Percentiles rank a stretch among this genome's conserved stretches.
Conservation (phyloP, 257 asterid species). For the Voacanga thouarsii region DNA sequence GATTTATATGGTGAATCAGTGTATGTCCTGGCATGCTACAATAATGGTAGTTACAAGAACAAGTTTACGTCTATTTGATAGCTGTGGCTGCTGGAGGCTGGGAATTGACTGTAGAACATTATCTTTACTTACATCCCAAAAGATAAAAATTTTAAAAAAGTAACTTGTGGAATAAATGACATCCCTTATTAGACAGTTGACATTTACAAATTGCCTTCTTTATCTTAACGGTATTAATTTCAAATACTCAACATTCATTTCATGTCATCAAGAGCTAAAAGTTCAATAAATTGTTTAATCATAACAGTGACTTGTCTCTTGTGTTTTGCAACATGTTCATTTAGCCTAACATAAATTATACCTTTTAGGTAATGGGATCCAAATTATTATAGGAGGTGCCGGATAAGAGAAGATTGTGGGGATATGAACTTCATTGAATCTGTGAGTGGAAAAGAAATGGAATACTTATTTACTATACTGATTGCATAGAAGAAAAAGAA, state of each 20-base stretch:
- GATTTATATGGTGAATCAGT: background rate
- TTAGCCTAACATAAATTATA: background rate
- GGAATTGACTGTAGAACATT: background rate
- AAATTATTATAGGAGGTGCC: conserved; percentile 72
- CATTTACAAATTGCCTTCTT: background rate
- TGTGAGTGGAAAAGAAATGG: conserved; percentile 39
- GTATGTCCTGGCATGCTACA: background rate
- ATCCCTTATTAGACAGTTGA: background rate
- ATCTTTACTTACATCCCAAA: background rate
- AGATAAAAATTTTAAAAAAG: background rate
- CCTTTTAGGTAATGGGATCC: conserved; percentile 95
- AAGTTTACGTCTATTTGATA: background rate
- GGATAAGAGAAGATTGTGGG: conserved; percentile 46
- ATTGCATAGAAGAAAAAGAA: background rate
- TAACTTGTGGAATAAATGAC: background rate
- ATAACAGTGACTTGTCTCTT: background rate
- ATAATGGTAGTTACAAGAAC: background rate
- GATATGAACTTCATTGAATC: conserved; percentile 95
- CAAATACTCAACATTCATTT: background rate
- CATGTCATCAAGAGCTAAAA: background rate
- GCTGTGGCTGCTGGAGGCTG: background rate
- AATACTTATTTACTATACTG: background rate
- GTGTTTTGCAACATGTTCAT: conserved; percentile 11
- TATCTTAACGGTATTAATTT: background rate
- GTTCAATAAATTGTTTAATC: background rate